A percentile compares a stretch with the other conserved stretches of the same genome.
Evolutionary conservation across 2,329 filamentous ascomycete species (phyloP).

Genomic region (Dactylellina parvicollis): DNA sequence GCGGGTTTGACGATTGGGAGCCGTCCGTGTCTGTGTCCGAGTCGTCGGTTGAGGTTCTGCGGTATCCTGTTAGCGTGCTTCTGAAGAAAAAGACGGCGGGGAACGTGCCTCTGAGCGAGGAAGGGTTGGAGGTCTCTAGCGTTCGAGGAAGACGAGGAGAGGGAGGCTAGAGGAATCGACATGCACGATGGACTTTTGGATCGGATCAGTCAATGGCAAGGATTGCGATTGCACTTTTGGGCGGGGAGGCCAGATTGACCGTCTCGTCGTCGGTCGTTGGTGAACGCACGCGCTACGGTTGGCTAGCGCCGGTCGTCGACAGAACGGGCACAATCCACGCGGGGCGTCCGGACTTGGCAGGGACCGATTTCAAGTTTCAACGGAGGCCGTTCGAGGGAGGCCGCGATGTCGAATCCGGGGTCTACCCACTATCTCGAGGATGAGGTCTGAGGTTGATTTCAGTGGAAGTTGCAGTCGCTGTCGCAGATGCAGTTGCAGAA

Average conservation of each 20-base stretch:
- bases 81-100: not conserved
- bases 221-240: not conserved
- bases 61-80: no score
- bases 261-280: not conserved
- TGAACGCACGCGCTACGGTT: not conserved
- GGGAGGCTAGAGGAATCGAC: conserved; percentile 37
- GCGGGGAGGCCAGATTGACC: conserved; percentile 33
- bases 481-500: no score
- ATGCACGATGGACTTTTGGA: conserved; percentile 20
- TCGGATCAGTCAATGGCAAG: not conserved
- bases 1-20: not conserved
- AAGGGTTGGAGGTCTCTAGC: conserved; percentile 26
- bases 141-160: conserved; percentile 21
- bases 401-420: not conserved
- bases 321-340: not conserved
- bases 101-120: conserved; percentile 25
- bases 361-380: not conserved
- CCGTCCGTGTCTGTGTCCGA: conserved; percentile 1
- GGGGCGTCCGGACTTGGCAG: conserved; percentile 8
- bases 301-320: not conserved
- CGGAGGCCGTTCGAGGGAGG: not conserved
- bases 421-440: no score
- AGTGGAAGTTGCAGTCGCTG: no score
- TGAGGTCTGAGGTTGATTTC: not conserved
- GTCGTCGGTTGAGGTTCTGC: conserved; percentile 18